Base-by-base conservation (phyloP, 495 filamentous ascomycete species). In the Oidiodendron maius region DNA sequence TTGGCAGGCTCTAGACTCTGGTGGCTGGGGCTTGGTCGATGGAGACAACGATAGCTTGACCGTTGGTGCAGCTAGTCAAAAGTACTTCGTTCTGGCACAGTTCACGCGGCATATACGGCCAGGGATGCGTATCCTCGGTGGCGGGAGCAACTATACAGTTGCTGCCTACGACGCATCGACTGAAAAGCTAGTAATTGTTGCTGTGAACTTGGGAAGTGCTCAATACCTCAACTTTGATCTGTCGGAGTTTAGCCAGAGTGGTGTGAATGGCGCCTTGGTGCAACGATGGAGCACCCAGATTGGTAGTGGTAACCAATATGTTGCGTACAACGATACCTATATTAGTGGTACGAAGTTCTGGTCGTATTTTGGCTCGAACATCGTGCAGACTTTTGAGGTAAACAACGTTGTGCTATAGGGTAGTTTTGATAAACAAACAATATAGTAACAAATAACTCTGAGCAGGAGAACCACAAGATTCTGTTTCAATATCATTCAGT, bases 201-300 rank as follows among this genome's bases (percentile, higher is more conserved):
- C 63, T 6, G 65, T 62, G 20, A 68, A 68, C 38, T 67, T 61
- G 65, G 56, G 50, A 12, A 36, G 25, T 36, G 59, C 59, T 23
- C 65, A 68, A 52, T 61, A 64, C 22, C 38, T 68, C 13, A 68
- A 59, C 32, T 65, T 68, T 57, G 65, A 68, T 17, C 44, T 68
- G 16, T 56, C 48, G 12, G 48, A 48, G 25, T 67, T 67, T 38
- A 48, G 34, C 23, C 46, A 48, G 18, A 22, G 56, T 12, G 59
- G 62, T 3, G 51, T 55, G 2, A 47, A 59, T 42, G 65, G 63
- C 2, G 48, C 62, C n/a, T 26, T 47, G 28, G 58, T 68, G 9
- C 60, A 53, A 46, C 50, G 65, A 18, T 68, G 65, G 65, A 56
- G 48, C 9, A 68, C 61, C 22, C 59, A 64, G 41, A 57, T 66